phyloP scores from a whole-genome alignment of 129 eudicot genomes.

The Lactuca saligna region DNA sequence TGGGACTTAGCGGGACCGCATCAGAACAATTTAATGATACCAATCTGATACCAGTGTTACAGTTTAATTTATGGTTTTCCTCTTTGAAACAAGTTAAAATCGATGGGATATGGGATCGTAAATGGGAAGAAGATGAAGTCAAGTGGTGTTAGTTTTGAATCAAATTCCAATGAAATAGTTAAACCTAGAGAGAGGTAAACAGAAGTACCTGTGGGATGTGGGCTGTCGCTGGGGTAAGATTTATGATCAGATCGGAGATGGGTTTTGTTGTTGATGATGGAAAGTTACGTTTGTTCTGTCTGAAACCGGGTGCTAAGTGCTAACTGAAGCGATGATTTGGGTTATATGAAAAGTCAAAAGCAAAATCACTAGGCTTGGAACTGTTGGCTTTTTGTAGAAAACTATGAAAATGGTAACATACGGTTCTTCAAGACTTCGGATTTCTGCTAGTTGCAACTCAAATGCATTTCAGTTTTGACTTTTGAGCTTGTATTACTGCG shows the following conservation, averaged over 20 bases:
- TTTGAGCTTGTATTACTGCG: neutral
- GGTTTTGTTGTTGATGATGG: conserved; percentile 3
- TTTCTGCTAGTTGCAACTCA: neutral
- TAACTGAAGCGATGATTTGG: neutral
- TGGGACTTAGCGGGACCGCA: too few species aligned
- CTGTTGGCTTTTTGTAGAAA: neutral
- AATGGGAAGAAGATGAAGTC: neutral
- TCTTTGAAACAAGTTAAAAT: neutral
- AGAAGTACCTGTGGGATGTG: conserved; percentile 6
- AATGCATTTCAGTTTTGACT: neutral
- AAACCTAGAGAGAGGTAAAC: neutral
- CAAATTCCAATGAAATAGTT: neutral
- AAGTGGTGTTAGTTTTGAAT: neutral
- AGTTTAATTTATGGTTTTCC: neutral
- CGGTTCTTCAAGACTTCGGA: neutral
- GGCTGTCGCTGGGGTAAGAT: neutral
- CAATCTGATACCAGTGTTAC: neutral
- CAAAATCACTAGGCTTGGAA: neutral
- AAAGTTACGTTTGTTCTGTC: neutral
- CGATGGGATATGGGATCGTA: neutral
- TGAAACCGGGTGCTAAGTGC: neutral
- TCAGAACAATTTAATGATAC: neutral
- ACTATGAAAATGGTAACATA: neutral
- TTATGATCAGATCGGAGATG: conserved; percentile 15
- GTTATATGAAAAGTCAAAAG: neutral